Evolutionary conservation across 2,329 filamentous ascomycete genomes (phyloP).

Genomic region (Aureobasidium sp.): DNA sequence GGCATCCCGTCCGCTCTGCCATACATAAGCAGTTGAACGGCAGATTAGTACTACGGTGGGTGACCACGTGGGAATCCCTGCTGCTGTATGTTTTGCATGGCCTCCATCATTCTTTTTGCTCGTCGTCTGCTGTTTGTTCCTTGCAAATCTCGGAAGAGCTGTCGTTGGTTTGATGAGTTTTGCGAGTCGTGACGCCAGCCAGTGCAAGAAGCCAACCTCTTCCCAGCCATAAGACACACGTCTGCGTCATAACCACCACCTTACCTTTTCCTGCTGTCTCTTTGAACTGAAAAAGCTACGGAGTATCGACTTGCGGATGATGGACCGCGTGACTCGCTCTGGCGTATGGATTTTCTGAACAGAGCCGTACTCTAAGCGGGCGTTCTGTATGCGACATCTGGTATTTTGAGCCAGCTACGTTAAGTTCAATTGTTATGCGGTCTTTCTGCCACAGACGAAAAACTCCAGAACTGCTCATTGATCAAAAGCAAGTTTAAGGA

Average conservation of each 20-base stretch:
- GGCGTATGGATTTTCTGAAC: not conserved
- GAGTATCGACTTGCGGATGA: not conserved
- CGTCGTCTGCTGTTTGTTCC: too few relatives aligned
- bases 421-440: not conserved
- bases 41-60: not conserved
- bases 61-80: not conserved
- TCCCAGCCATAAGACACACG: not conserved
- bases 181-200: not conserved
- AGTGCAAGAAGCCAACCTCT: not conserved
- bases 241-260: not conserved
- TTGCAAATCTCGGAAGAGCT: too few relatives aligned
- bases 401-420: not conserved
- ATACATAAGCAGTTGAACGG: constrained; percentile 1
- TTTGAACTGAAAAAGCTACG: too few relatives aligned
- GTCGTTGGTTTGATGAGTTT: not conserved
- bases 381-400: not conserved
- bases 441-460: not conserved
- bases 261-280: not conserved
- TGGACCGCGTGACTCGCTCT: not conserved
- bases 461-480: not conserved
- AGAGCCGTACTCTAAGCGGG: not conserved
- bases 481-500: not conserved
- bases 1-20: constrained; percentile 1
- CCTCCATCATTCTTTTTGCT: not conserved
- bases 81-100: not conserved